phyloP scores from a whole-genome alignment of 768 basidiomycete species.

The Lepiota brunneoincarnata region DNA sequence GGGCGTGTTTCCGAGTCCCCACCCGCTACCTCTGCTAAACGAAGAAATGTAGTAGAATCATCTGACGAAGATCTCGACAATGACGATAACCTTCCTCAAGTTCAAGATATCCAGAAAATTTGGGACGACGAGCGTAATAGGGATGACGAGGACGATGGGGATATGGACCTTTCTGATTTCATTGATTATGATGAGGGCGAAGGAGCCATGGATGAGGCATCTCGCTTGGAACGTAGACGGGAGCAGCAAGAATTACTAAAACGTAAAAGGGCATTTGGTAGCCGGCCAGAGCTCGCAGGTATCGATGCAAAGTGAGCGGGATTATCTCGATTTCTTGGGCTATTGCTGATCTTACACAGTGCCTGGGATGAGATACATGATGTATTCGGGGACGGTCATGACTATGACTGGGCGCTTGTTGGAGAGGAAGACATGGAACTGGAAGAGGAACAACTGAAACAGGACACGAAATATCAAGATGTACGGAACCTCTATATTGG shows the following conservation, averaged over 20 bases:
- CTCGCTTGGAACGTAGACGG: slow-evolving; percentile 70
- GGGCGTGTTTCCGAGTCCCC: slow-evolving; percentile 72
- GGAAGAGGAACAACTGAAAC: slow-evolving; percentile 50
- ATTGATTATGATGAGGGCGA: slow-evolving; percentile 83
- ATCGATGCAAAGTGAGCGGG: slow-evolving; percentile 78
- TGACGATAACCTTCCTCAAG: slow-evolving; percentile 50
- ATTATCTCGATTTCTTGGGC: not conserved
- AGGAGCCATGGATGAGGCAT: slow-evolving; percentile 71
- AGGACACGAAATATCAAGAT: slow-evolving; percentile 83
- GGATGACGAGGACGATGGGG: slow-evolving; percentile 70
- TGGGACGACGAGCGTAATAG: slow-evolving; percentile 80
- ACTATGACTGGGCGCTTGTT: slow-evolving; percentile 92
- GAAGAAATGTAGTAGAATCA: slow-evolving; percentile 60
- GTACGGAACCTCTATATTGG: slow-evolving; percentile 36
- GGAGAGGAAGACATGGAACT: slow-evolving; percentile 68
- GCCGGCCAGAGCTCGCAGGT: slow-evolving; percentile 69
- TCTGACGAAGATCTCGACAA: slow-evolving; percentile 76
- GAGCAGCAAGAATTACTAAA: slow-evolving; percentile 69
- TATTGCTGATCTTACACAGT: slow-evolving; percentile 37
- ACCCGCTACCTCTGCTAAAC: slow-evolving; percentile 57
- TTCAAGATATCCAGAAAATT: slow-evolving; percentile 65
- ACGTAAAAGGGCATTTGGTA: slow-evolving; percentile 58
- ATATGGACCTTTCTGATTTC: slow-evolving; percentile 75
- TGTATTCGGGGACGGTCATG: slow-evolving; percentile 94
- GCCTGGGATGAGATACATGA: slow-evolving; percentile 96